Evolutionary conservation across 257 asterid genomes (phyloP).

Genomic region (Nicotiana paniculata): DNA sequence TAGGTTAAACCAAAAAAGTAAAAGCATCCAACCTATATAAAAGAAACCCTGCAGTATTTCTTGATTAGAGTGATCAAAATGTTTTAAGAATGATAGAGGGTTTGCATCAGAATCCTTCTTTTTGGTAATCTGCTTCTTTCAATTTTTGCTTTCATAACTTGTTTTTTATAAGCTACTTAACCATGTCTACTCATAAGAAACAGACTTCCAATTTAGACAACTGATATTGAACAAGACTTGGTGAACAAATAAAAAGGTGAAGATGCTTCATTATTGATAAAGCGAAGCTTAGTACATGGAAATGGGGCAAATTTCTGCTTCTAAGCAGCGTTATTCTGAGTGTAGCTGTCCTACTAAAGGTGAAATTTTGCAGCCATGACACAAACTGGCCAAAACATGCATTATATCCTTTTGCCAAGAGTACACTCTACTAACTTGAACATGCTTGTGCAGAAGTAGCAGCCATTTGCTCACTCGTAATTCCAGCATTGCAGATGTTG

Average conservation of each 20-base stretch:
- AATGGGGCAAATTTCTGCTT: background rate
- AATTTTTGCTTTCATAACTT: background rate
- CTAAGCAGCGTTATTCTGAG: background rate
- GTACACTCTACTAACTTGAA: conserved; percentile 4
- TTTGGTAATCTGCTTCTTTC: background rate
- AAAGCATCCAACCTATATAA: no score
- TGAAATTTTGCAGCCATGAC: background rate
- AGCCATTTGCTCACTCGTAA: conserved; percentile 53
- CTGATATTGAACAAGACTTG: background rate
- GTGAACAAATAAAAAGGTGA: background rate
- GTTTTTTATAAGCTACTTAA: background rate
- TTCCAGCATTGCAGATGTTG: conserved; percentile 82
- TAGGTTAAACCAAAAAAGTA: no score
- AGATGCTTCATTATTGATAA: background rate
- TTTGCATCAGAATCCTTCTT: background rate
- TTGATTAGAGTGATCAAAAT: background rate
- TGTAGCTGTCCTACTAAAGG: background rate
- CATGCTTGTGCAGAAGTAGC: conserved; percentile 79
- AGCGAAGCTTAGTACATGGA: background rate
- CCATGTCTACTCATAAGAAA: background rate
- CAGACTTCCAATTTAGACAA: no score
- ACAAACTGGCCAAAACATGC: background rate
- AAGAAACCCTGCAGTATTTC: no score
- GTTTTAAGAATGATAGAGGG: background rate
- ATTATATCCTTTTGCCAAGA: background rate